phyloP scores from a whole-genome alignment of 176 grass and related monocot species.

The Phoenix dactylifera region DNA sequence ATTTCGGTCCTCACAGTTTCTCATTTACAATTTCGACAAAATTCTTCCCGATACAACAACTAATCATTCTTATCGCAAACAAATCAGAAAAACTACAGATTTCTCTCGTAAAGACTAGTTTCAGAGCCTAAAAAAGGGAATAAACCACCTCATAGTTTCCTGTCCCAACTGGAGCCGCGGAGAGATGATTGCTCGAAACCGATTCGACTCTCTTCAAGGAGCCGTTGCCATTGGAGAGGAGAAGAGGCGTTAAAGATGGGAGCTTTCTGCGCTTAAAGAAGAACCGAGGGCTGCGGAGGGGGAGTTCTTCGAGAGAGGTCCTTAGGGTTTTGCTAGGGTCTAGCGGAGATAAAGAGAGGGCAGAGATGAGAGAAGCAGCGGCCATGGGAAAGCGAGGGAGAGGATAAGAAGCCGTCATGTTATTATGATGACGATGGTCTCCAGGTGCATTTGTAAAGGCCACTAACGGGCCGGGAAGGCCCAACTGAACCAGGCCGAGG shows the following conservation, averaged over 20 bases:
- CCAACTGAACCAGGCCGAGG: no score
- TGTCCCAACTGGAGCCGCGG: conserved; percentile 10
- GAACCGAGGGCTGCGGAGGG: neutral
- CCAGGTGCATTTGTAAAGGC: no score
- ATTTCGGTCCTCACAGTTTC: no score
- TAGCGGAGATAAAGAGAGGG: conserved; percentile 1
- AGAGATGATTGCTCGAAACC: conserved; percentile 16
- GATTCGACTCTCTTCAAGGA: conserved; percentile 7
- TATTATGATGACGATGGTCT: no score
- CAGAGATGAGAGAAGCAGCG: conserved; percentile 6
- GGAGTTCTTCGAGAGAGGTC: neutral
- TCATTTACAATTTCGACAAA: no score
- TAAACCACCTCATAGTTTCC: conserved; percentile 30
- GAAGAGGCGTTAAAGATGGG: conserved; percentile 2
- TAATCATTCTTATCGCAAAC: no score
- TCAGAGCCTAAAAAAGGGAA: no score
- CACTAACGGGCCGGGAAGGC: no score
- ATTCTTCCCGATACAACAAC: no score
- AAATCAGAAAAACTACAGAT: no score
- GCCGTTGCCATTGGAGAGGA: neutral
- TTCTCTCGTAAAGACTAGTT: no score
- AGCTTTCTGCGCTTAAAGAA: neutral
- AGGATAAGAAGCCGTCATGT: no score
- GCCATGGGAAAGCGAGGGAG: conserved; percentile 17
- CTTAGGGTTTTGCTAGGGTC: neutral